Conservation (phyloP, 345 rosid species). For the Brassica napus region Da-Ae NC_063447.1:5869001-5869500, state of each 20-base stretch:
- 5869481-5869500: background rate
- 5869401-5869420: background rate
- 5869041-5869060: slow-evolving; percentile 1
- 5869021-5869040: background rate
- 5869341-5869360: background rate
- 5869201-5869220: background rate
- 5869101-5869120: background rate
- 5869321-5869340: background rate
- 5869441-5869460: background rate
- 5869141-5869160: background rate
- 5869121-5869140: background rate
- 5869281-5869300: background rate
- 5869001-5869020: background rate
- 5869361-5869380: background rate
- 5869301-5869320: background rate
- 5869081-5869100: background rate
- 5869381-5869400: background rate
- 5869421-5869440: background rate
- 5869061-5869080: background rate
- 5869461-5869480: background rate
- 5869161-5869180: background rate
- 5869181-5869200: background rate
- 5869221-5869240: background rate
- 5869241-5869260: background rate
- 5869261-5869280: background rate